These are phyloP conservation scores for Penicillium verrucosum DNA, from an alignment of 2,329 filamentous ascomycete genomes.

Conservation along the genomic window DNA sequence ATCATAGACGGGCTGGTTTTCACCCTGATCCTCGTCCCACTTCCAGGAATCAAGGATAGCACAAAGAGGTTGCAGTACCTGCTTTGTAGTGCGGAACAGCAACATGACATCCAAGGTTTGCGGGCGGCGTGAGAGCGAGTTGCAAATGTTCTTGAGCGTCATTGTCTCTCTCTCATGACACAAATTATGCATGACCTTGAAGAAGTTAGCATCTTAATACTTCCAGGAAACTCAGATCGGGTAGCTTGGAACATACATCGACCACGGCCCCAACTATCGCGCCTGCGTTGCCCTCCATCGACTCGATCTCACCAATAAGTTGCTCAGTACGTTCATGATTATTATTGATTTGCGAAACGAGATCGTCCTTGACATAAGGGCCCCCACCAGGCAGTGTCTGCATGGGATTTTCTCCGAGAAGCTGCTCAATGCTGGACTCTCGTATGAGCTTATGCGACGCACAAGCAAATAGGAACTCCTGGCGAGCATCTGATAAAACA, in stretches of 20 bases:
- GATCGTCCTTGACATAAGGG: slow-evolving; percentile 71
- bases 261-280: slow-evolving; percentile 76
- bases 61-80: slow-evolving; percentile 58
- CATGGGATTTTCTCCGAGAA: slow-evolving; percentile 82
- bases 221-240: neutral
- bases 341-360: slow-evolving; percentile 73
- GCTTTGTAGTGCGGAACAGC: slow-evolving; percentile 57
- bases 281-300: slow-evolving; percentile 87
- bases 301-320: slow-evolving; percentile 77
- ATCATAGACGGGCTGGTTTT: slow-evolving; percentile 64
- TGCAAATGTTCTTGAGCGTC: slow-evolving; percentile 60
- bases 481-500: slow-evolving; percentile 64
- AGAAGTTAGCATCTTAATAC: slow-evolving; percentile 4
- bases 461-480: slow-evolving; percentile 86
- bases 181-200: slow-evolving; percentile 53
- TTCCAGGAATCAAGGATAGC: slow-evolving; percentile 60
- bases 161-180: slow-evolving; percentile 61
- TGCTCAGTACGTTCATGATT: slow-evolving; percentile 73
- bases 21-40: slow-evolving; percentile 62
- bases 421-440: slow-evolving; percentile 70
- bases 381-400: slow-evolving; percentile 71
- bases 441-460: slow-evolving; percentile 82
- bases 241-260: slow-evolving; percentile 51
- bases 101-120: slow-evolving; percentile 58
- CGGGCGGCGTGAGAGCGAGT: slow-evolving; percentile 54